Evolutionary conservation across 805 yeast genomes (phyloP).

Genomic region (Kuraishia floccosa): DNA sequence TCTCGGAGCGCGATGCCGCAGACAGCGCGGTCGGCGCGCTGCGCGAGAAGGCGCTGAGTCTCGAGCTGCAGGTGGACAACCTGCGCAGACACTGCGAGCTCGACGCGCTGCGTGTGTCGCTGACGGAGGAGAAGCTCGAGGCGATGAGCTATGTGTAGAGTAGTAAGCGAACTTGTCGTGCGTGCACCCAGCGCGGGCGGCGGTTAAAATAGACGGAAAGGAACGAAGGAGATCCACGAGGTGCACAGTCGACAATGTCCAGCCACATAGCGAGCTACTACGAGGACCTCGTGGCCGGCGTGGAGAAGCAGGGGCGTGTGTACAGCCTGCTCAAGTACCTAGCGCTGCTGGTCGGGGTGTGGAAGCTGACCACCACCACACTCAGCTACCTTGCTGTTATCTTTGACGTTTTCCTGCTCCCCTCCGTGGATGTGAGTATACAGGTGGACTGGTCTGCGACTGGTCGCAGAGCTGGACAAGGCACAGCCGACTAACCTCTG

Average conservation of each 20-base stretch:
- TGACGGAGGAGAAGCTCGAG: constrained; percentile 37
- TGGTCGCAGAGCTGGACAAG: not conserved
- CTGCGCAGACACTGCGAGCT: constrained; percentile 11
- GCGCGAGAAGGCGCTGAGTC: not conserved
- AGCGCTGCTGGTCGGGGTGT: constrained; percentile 52
- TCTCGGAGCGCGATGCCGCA: not conserved
- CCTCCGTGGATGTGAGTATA: constrained; percentile 30
- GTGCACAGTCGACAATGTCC: not conserved
- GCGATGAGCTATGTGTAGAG: constrained; percentile 28
- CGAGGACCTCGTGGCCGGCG: not conserved
- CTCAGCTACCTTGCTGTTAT: constrained; percentile 42
- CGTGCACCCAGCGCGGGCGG: not conserved
- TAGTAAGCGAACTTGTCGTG: too few relatives aligned
- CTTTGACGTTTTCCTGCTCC: constrained; percentile 53
- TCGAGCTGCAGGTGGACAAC: constrained; percentile 2
- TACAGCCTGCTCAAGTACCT: not conserved
- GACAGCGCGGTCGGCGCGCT: not conserved
- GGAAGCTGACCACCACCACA: constrained; percentile 38
- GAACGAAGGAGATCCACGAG: not conserved
- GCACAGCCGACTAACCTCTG: not conserved
- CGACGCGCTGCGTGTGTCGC: constrained; percentile 23
- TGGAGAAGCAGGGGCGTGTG: not conserved
- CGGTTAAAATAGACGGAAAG: not conserved
- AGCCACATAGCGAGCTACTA: not conserved
- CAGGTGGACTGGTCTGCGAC: too few relatives aligned